Base-by-base conservation (phyloP, 2,329 filamentous ascomycete genomes). In the Fusarium annulatum region DNA sequence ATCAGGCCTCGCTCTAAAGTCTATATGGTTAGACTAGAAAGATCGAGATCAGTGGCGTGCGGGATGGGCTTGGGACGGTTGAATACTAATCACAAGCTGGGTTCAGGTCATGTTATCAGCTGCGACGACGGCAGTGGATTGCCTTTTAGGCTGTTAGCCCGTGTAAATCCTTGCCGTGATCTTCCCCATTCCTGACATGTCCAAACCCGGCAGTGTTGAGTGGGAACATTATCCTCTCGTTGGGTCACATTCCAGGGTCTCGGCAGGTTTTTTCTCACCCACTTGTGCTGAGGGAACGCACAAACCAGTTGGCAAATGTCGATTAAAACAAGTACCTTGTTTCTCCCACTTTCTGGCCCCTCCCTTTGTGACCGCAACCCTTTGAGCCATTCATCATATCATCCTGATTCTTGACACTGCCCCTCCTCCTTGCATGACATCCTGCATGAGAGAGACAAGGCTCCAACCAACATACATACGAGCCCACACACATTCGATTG, bases 181-280 rank as follows among this genome's bases (percentile, higher is more conserved):
- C 23, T 19, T 15, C n/a, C n/a, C n/a, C 67, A 70, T 70, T 70
- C 67, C 67, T 70, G 45, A 39, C 43, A 71, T 71, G 51, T 71
- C 67, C 67, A 61, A 70, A 70, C 67, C 67, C 67, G 67, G 67
- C 67, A 51, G 30, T 26, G 26, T 26, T 26, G 30, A 48, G 67
- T 67, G 67, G 51, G 67, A 52, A 70, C 53, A 48, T 9, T 7
- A 23, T 49, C 19, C 55, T 49, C 33, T 45, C 19, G 12, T 23
- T 69, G 42, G 43, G 43, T 26, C 67, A 56, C 67, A 70, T 71
- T 71, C 67, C 67, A 67, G 26, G 48, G 10, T 33, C 49, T 71
- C 26, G 67, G 39, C 61, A 16, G 38, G 16, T 23, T 43, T 69
- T 33, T 33, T 33, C 30, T 33, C 30, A 12, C 30, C 30, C 30